Percentiles rank a stretch among this genome's conserved stretches.
Conservation (phyloP, 2,329 filamentous ascomycete genomes). For the Hymenoscyphus linearis region DNA sequence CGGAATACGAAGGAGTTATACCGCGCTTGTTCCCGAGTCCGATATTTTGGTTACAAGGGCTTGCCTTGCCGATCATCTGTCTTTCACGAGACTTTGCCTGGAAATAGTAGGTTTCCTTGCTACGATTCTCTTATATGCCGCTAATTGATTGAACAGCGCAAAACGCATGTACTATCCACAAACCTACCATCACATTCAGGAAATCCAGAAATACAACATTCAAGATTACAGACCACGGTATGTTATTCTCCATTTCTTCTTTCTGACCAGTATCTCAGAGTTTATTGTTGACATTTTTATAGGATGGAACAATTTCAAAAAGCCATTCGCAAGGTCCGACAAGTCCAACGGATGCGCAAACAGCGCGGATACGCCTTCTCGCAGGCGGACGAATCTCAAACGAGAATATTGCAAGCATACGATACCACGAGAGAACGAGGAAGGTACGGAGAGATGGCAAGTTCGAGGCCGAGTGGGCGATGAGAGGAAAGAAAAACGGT, state of each 20-base stretch:
- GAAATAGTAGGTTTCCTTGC: conserved; percentile 65
- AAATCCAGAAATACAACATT: conserved; percentile 99
- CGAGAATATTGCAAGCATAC: conserved; percentile 91
- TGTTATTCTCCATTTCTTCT: conserved; percentile 31
- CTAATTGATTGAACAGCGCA: conserved; percentile 38
- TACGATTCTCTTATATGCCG: neutral
- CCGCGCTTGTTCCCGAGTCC: conserved; percentile 75
- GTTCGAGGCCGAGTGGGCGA: conserved; percentile 23
- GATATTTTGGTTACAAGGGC: conserved; percentile 85
- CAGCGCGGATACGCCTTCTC: conserved; percentile 98
- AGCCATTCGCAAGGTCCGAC: conserved; percentile 94
- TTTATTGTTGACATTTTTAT: conserved; percentile 3
- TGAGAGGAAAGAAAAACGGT: neutral
- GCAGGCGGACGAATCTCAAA: conserved; percentile 94
- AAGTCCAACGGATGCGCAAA: conserved; percentile 98
- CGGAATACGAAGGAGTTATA: conserved; percentile 80
- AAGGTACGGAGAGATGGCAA: conserved; percentile 87
- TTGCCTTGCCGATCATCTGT: conserved; percentile 75
- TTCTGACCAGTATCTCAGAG: neutral
- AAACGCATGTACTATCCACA: conserved; percentile 97
- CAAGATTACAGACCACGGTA: conserved; percentile 96
- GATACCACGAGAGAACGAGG: conserved; percentile 92
- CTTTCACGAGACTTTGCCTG: conserved; percentile 85
- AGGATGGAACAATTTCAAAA: conserved; percentile 99
- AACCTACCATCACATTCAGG: conserved; percentile 96